Base-by-base conservation (phyloP, 306 rosid species). In the Prunus armeniaca region DNA sequence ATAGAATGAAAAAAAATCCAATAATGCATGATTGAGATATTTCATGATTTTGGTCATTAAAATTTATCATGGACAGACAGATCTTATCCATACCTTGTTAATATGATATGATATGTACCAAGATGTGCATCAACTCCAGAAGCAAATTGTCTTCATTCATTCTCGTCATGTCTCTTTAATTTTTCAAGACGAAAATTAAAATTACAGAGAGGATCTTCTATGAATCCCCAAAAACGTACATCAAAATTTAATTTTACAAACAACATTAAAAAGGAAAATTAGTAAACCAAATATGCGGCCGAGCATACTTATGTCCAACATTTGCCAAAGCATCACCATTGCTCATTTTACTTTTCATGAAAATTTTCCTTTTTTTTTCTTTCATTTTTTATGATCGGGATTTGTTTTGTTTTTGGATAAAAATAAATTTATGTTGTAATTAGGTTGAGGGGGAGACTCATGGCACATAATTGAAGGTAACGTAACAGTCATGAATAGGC, bases 191-290 rank as follows among this genome's bases (percentile, higher is more conserved):
- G 9, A 38, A 38, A 38, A 38, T 8, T 38, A 38, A 7, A 38
- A 38, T 38, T 38, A 38, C 9, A 7, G 6, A 6, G 9, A 38
- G 2, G 0, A 38, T 34, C 9, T 1, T 6, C 41, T 34, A 6
- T 6, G 41, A 0, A 34, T 6, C 43, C 2, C 38, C 5, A 38
- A 6, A 38, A 0, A 38, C 9, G 0, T 38, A 6, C 0, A 38
- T 38, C 2, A 1, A 1, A 38, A 38, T 2, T 38, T 6, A 7
- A 38, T 38, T 38, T 38, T 38, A 38, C 9, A 38, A 38, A 38
- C 43, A 8, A 38, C 0, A 38, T 38, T 38, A 38, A 38, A 38
- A 38, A 38, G 2, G 7, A 34, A 34, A 1, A 38, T 8, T 38
- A 6, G 5, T 38, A 7, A 38, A 38, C 43, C 2, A 38, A 38